These are phyloP conservation scores for Emydomyces testavorans DNA, from an alignment of 2,329 filamentous ascomycete genomes.

Conservation along the genomic window DNA sequence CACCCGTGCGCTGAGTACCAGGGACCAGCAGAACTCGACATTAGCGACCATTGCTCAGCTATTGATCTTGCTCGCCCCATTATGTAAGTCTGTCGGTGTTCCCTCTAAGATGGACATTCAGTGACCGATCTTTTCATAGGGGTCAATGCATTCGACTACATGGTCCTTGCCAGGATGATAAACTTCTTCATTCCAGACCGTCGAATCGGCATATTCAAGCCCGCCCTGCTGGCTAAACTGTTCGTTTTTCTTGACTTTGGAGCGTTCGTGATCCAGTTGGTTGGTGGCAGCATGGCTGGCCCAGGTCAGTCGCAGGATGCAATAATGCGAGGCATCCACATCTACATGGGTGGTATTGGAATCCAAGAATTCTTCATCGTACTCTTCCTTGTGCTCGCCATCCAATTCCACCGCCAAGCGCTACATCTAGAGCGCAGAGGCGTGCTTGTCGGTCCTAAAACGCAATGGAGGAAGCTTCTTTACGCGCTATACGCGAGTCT, in stretches of 20 bases:
- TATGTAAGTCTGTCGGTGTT: constrained; percentile 21
- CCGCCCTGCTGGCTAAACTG: constrained; percentile 29
- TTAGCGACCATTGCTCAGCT: constrained; percentile 13
- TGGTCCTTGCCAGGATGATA: constrained; percentile 38
- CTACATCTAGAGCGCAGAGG: constrained; percentile 25
- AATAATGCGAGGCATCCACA: constrained; percentile 34
- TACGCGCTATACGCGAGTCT: constrained; percentile 43
- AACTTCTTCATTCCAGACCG: constrained; percentile 33
- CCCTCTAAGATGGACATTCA: constrained; percentile 3
- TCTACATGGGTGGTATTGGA: constrained; percentile 39
- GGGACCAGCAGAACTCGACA: constrained; percentile 5
- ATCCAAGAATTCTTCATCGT: constrained; percentile 45
- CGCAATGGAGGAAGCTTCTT: constrained; percentile 30
- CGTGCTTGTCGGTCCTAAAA: constrained; percentile 25
- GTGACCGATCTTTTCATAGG: constrained; percentile 12
- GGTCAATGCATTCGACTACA: constrained; percentile 39
- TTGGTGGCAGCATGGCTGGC: constrained; percentile 29
- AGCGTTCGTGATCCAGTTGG: constrained; percentile 37
- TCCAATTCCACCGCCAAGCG: constrained; percentile 37
- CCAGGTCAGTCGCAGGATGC: constrained; percentile 19
- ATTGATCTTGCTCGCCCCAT: constrained; percentile 34
- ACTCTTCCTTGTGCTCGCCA: constrained; percentile 41
- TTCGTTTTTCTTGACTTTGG: constrained; percentile 39
- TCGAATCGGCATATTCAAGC: constrained; percentile 29
- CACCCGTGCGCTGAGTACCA: constrained; percentile 8